phyloP scores from a whole-genome alignment of 2,329 filamentous ascomycete genomes.

The Colletotrichum sp. region DNA sequence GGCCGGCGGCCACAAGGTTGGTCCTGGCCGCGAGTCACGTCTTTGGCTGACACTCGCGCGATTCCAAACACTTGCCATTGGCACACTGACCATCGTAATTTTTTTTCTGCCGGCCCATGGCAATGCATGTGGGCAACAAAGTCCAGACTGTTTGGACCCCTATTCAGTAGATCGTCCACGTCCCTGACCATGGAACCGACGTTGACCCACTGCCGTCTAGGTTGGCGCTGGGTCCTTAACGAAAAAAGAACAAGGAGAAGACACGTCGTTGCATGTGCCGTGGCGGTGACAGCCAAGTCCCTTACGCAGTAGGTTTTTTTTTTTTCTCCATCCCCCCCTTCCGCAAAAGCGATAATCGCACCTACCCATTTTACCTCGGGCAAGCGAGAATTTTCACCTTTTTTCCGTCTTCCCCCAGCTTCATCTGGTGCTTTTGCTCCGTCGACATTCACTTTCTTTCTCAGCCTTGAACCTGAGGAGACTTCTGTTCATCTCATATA shows the following conservation, averaged over 20 bases:
- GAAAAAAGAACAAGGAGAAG: conserved; percentile 7
- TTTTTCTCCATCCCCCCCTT: not conserved
- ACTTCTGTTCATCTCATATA: conserved; percentile 10
- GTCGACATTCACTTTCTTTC: not conserved
- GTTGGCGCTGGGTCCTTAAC: not conserved
- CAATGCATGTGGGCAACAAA: not conserved
- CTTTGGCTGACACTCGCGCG: not conserved
- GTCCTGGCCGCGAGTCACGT: conserved; percentile 6
- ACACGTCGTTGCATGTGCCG: not conserved
- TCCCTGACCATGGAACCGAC: not conserved
- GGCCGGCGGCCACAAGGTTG: not conserved
- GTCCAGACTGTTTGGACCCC: conserved; percentile 12
- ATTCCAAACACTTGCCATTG: conserved; percentile 9
- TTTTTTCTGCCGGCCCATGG: not conserved
- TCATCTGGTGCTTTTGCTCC: not conserved
- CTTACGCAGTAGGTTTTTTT: not conserved
- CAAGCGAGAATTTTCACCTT: conserved; percentile 2
- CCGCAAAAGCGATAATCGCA: not conserved
- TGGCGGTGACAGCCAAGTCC: conserved; percentile 7
- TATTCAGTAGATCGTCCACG: conserved; percentile 9
- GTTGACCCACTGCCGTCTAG: not conserved
- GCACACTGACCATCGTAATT: not conserved
- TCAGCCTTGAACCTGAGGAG: not conserved
- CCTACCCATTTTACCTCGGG: conserved; percentile 2
- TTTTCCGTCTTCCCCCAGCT: not conserved